These are phyloP conservation scores for Fusarium decemcellulare DNA, from an alignment of 2,329 filamentous ascomycete species.

Conservation along the genomic window DNA sequence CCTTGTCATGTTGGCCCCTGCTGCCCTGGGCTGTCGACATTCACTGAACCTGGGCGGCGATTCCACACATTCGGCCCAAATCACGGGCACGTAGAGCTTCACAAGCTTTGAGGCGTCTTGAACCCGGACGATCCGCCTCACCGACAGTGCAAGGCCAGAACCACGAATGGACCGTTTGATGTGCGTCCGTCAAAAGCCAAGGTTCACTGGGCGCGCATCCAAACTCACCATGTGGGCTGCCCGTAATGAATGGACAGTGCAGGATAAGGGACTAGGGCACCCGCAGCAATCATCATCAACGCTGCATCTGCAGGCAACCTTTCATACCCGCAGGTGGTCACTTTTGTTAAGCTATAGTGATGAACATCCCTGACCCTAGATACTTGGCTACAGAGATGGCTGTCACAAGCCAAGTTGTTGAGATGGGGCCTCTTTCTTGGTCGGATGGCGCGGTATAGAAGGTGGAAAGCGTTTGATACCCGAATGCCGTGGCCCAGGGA, in stretches of 20 bases:
- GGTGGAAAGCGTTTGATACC: constrained; percentile 6
- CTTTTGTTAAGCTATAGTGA: constrained; percentile 16
- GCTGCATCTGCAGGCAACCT: constrained; percentile 16
- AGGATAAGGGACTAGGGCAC: constrained; percentile 26
- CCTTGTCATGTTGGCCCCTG: constrained; percentile 16
- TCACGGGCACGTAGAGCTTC: constrained; percentile 15
- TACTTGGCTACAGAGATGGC: constrained; percentile 25
- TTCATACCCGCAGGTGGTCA: constrained; percentile 1
- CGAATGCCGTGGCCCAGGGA: constrained; percentile 33
- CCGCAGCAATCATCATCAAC: constrained; percentile 29
- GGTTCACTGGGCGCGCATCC: constrained; percentile 24
- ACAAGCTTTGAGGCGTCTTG: constrained; percentile 10
- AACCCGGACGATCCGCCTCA: constrained; percentile 30
- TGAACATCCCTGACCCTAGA: constrained; percentile 20
- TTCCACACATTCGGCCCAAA: constrained; percentile 15
- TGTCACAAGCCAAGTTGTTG: constrained; percentile 9
- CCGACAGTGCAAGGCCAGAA: constrained; percentile 37
- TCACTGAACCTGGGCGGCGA: constrained; percentile 24
- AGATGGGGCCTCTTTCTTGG: not conserved
- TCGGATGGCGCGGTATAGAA: constrained; percentile 18
- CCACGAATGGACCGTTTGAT: constrained; percentile 19
- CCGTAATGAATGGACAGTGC: constrained; percentile 14
- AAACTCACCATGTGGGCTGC: constrained; percentile 33
- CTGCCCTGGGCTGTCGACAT: constrained; percentile 16
- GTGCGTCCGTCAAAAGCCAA: constrained; percentile 31